Base-by-base conservation (phyloP, 2,329 filamentous ascomycete species). In the Chrysoporthe deuterocubensis region DNA sequence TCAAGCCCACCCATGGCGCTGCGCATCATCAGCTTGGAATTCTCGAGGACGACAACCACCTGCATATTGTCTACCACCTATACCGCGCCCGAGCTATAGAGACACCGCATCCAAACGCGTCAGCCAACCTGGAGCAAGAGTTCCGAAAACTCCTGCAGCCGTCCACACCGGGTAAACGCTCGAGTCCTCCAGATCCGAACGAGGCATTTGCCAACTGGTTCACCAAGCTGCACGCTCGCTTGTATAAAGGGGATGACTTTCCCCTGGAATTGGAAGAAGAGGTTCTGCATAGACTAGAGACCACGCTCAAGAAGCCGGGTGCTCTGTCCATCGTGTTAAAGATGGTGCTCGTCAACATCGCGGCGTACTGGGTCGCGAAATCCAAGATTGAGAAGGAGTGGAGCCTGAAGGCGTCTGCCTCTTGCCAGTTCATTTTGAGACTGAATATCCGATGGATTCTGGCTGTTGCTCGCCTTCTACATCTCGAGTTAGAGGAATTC, bases 1-100 rank as follows among this genome's bases (percentile, higher is more conserved):
- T 98, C 64, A 87, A 92, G 72, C 93, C 95, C 3, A 83, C 88
- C 21, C 93, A 92, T 58, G 95, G 95, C 42, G 88, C 90, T 71
- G 92, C 93, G 18, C 92, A 96, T 75, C 95, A 99, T 75, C 96
- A 98, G 78, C 89, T 96, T 77, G 94, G 92, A 46, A 92, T 98
- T 46, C 90, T 98, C 68, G 90, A 91, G 64, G 89, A 94, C 73
- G 87, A 86, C 67, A 91, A 95, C 72, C 92, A 96, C 76, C 86
- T 98, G 62, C 89, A 93, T 70, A 90, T 93, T 11, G 90, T 96
- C 42, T 98, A 97, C 78, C 90, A 97, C 77, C 88, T 98, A 52
- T 96, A 97, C 76, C 90, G 94, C 71, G 90, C 94, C 18, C 85
- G 96, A 72, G 89, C 90, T 9, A 90, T 93, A 43, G 84, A 89